Evolutionary conservation across 1,284 basidiomycete genomes (phyloP), one percentile per base, ranked within the genome.

Genomic region (Sanghuangporus weigelae): DNA sequence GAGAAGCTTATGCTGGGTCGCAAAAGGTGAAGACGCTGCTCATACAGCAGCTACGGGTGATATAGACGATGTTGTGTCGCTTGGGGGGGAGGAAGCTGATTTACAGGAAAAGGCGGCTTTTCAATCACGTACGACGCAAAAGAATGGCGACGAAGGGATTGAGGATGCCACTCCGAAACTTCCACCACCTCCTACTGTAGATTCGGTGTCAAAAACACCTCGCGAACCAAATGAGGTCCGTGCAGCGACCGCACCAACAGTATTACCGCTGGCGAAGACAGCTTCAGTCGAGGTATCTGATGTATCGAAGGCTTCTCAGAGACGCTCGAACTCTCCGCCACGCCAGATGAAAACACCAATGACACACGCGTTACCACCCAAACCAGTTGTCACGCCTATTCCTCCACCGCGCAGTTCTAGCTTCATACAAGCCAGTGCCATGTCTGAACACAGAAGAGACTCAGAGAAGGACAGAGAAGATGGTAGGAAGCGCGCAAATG

Each of bases 31-130:
- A 42, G 74, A 46, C 40, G 8, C 23, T 31, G n/a, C 21, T 23
- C 63, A 36, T 23, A 53, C 23, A 35, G 11, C 63, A 19, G 42
- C 74, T 56, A 67, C 71, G 16, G 84, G 85, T 66, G 85, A 85
- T 66, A 80, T 77, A 55, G 86, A 85, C 68, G 88, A 89, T 70
- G 85, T 84, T 62, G 85, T 89, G 65, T 90, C 86, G 57, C 80
- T 89, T 53, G 86, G 86, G 65, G 85, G 85, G 67, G 86, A 89
- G 71, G 87, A 89, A 61, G 86, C 87, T 60, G 85, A 88, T 66
- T 70, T 73, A 67, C 71, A 73, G 56, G 76, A 78, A 42, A 72
- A 73, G 59, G 73, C 74, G 57, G 72, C 76, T 60, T 75, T 76
- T 60, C 71, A 74, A 57, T 61, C 72, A 59, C 67, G 64, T 42